Evolutionary conservation across 257 asterid genomes (phyloP), one percentile per base, ranked within the genome.

Genomic region (Craterostigma plantagineum): DNA sequence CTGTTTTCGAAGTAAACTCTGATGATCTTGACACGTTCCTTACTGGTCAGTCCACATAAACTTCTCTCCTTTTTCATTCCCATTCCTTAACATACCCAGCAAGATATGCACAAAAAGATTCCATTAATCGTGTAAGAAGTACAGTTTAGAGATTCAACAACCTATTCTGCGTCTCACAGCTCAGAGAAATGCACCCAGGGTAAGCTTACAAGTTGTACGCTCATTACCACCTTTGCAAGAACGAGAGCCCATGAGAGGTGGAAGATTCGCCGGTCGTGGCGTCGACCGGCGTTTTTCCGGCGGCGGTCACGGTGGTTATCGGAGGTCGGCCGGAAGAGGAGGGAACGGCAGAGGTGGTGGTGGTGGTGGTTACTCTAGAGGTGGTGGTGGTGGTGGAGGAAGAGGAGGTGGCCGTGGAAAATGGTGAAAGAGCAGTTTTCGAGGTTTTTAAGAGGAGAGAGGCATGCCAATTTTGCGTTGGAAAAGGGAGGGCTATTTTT

Each of bases 1-100:
- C 99, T 9, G 86, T 83, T 38, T 90, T 90, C 54, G 99, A 90
- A 62, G 92, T 90, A 38, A 57, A 87, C 49, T 45, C 54, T 7
- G 68, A 62, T 14, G 87, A 83, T 64, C 63, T 83, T 46, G 94
- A 75, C 55, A 23, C 54, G 4, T 79, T 79, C 63, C 75, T 90
- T 14, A 42, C 70, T 17, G 99, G 99, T 90, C 56, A 4, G 68
- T 51, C 48, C 30, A 23, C 30, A 23, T 23, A 23, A 23, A 6
- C 30, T 23, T 23, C 30, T 23, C 30, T 23, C 2, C 6, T 23
- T 23, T 23, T 23, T 23, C 30, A 23, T 23, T 23, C n/a, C n/a
- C 30, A 23, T 23, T 23, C 6, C 6, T 23, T 6, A 23, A 23
- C 2, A 23, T 23, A 23, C 30, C 6, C 30, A 23, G 30, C n/a